Evolutionary conservation across 75 land plant species (phyloP), one percentile per base, ranked within the genome.

Genomic region (Pinus albicaulis): DNA sequence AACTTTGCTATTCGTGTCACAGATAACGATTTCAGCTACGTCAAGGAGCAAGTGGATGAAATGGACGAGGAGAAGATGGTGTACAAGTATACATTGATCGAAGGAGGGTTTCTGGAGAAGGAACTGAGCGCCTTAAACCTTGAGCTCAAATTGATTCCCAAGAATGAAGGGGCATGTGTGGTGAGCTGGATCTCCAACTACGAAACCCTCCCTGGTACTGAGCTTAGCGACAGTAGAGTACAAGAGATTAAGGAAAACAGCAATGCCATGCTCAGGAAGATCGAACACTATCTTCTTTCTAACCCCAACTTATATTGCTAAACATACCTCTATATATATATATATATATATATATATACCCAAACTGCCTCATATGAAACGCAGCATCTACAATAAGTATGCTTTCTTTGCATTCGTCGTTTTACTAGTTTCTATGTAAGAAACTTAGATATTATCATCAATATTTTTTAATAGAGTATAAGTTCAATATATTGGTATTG

Each of bases 231-330:
- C 7, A 83, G 83, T 14, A 77, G 80, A 34, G 63, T 75, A 57
- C 58, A 76, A 55, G 74, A 36, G 36, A 61, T 72, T 3, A 80
- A 86, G 74, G 80, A 80, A 1, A 72, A 7, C 3, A 23, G 72
- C 19, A 74, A 15, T 0, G 73, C 65, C 26, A 57, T 80, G 58
- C 61, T 61, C 82, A 83, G 80, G 75, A 82, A 79, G 24, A 75
- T 82, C n/a, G 88, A 83, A 56, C 80, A 55, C 2, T 80, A 86
- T 58, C 78, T 86, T 24, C 25, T 77, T 0, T 78, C 84, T 52
- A 75, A 86, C 58, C 88, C 88, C 28, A 65, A 77, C 5, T 31
- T 64, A 17, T 64, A 64, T 38, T 64, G 68, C 31, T 64, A 63
- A 63, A 63, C 10, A 7, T 13, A 24, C n/a, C n/a, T n/a, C n/a